These are phyloP conservation scores for Fraxinus quadrangulata DNA, from an alignment of 257 asterid genomes.

Conservation along the genomic window DNA sequence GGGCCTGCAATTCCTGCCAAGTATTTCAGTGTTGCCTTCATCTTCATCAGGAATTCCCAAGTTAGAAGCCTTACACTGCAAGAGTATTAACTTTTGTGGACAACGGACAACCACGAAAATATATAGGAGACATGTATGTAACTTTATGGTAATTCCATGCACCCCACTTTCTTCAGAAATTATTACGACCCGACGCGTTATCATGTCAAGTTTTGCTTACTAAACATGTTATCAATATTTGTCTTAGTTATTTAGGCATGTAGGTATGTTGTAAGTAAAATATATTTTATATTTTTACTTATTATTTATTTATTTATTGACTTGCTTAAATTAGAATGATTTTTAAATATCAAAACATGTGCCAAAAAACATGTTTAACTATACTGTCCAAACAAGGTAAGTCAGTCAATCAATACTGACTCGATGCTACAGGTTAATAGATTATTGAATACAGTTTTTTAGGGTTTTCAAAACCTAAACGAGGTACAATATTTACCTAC, in stretches of 20 bases:
- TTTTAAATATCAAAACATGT: no score
- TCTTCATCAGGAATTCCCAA: conserved; percentile 52
- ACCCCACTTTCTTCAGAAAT: conserved; percentile 4
- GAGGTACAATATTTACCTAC: no score
- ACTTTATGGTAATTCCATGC: conserved; percentile 51
- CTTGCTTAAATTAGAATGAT: no score
- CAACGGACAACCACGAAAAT: conserved; percentile 37
- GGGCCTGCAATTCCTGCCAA: conserved; percentile 84
- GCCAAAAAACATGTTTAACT: no score
- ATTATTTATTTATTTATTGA: no score
- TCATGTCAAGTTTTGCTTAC: neutral
- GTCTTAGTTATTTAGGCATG: neutral
- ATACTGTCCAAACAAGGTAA: no score
- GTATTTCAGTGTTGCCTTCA: conserved; percentile 78
- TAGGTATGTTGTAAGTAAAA: no score
- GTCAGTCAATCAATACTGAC: no score
- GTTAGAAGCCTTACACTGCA: conserved; percentile 45
- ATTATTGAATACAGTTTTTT: no score
- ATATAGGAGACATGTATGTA: conserved; percentile 44
- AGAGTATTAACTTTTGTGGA: conserved; percentile 32
- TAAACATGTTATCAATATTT: neutral
- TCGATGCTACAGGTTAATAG: no score
- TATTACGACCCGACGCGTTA: neutral
- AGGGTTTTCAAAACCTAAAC: no score
- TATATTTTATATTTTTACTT: no score